phyloP scores from a whole-genome alignment of 225 moss, liverwort and hornwort genomes.

The Bryum argenteum region DNA sequence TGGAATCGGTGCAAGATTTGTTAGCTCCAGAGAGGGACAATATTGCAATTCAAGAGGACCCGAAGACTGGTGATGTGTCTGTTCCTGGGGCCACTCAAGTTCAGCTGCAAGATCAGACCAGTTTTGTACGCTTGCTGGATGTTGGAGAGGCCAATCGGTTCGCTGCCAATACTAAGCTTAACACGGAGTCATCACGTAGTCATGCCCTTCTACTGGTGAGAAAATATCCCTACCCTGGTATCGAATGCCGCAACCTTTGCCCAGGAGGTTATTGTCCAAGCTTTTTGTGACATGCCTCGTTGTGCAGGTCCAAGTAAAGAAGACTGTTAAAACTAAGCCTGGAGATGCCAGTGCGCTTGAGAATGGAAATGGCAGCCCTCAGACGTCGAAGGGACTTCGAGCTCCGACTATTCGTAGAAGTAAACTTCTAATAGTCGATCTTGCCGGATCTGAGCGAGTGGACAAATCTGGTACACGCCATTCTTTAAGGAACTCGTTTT shows the following conservation, averaged over 20 bases:
- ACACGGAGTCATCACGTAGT: constrained; percentile 94
- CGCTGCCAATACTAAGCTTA: constrained; percentile 95
- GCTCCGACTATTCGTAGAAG: constrained; percentile 63
- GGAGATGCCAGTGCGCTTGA: constrained; percentile 25
- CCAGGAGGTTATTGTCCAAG: neutral
- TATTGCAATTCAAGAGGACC: constrained; percentile 90
- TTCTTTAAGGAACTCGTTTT: neutral
- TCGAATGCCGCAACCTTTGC: neutral
- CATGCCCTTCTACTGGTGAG: constrained; percentile 89
- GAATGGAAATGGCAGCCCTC: constrained; percentile 48
- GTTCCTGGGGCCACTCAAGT: constrained; percentile 90
- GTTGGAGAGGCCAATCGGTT: constrained; percentile 95
- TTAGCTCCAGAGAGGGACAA: constrained; percentile 96
- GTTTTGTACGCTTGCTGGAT: constrained; percentile 49
- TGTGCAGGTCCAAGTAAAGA: constrained; percentile 66
- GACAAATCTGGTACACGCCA: constrained; percentile 51
- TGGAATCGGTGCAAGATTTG: constrained; percentile 98
- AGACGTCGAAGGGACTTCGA: constrained; percentile 42
- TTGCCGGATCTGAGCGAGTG: constrained; percentile 66
- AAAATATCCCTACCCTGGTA: neutral
- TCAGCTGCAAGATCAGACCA: constrained; percentile 47
- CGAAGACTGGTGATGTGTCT: constrained; percentile 91
- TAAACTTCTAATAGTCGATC: constrained; percentile 68
- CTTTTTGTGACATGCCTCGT: constrained; percentile 4
- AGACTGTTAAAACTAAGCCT: constrained; percentile 43